phyloP scores from a whole-genome alignment of 495 filamentous ascomycete genomes.

The Penicillium antarcticum region DNA sequence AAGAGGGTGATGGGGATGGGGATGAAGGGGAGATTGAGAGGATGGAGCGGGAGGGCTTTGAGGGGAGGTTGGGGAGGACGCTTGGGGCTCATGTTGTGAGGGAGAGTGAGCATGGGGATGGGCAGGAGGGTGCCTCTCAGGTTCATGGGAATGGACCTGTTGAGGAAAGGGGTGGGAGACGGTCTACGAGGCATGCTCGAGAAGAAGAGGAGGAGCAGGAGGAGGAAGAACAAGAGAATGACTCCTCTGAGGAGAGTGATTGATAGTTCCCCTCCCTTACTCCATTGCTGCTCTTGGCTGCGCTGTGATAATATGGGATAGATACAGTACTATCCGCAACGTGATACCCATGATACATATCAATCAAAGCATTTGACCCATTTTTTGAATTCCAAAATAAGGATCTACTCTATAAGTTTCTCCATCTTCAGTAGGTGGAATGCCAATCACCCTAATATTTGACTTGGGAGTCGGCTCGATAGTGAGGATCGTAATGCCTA shows the following conservation, averaged over 20 bases:
- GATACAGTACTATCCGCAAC: constrained; percentile 1
- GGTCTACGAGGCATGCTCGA: constrained; percentile 12
- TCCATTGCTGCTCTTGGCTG: not conserved
- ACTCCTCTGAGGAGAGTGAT: not conserved
- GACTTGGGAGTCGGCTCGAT: too few relatives aligned
- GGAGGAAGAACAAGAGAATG: too few relatives aligned
- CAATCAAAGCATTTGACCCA: not conserved
- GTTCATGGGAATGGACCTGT: not conserved
- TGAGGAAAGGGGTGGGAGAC: constrained; percentile 6
- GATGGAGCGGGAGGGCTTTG: constrained; percentile 27
- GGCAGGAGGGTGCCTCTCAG: not conserved
- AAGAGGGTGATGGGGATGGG: constrained; percentile 25
- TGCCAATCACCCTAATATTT: too few relatives aligned
- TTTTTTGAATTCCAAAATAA: not conserved
- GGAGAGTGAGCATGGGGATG: not conserved
- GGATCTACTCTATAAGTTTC: not conserved
- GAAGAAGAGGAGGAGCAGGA: constrained; percentile 14
- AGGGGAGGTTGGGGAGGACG: constrained; percentile 29
- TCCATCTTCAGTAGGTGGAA: too few relatives aligned
- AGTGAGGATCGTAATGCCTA: too few relatives aligned
- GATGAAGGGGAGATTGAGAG: constrained; percentile 40
- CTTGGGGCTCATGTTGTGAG: constrained; percentile 18
- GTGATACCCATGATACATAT: constrained; percentile 2
- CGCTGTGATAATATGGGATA: not conserved
- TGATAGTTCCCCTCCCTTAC: not conserved